Base-by-base conservation (phyloP, 768 basidiomycete genomes). In the Psilocybe cubensis region DNA sequence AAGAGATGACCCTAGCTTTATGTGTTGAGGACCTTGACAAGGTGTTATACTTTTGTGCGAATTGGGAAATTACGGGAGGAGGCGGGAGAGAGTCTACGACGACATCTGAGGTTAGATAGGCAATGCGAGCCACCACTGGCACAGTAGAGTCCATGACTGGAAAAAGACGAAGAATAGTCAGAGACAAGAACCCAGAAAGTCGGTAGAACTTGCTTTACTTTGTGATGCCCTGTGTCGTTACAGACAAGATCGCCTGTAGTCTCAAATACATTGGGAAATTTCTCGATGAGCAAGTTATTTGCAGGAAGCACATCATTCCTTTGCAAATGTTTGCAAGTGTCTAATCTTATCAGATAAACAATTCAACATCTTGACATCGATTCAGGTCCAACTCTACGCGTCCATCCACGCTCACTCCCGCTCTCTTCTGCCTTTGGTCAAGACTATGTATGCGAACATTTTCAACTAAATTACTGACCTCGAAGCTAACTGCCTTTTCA, bases 61-160 rank as follows among this genome's bases (percentile, higher is more conserved):
- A 86, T 40, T 67, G 58, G 0, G 83, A 86, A 28, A 63, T 62
- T 4, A 63, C 67, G 11, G 79, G 76, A 29, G 70, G 64, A 5
- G 75, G 67, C 3, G 83, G 78, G 41, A 79, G 80, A 2, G 83
- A 79, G 61, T 89, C 80, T 41, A 93, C 72, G 14, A 92, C 63
- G 44, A 82, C 72, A 63, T 90, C 89, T 7, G 91, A 89, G 25
- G 86, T 78, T 27, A 90, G 72, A 69, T 81, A 86, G n/a, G 86
- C 88, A 58, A 92, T 79, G 29, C 90, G 86, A 38, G 87, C 82
- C 47, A 72, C 66, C 21, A 53, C 89, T 87, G 4, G 80, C 63
- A 63, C 65, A 38, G 31, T 68, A 61, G 61, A 62, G 59, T 66
- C 61, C 68, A 72, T 72, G 29, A 31, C 27, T 54, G 45, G 46